Conservation (phyloP, 83 land plant genomes). For the Thuja plicata region DNA sequence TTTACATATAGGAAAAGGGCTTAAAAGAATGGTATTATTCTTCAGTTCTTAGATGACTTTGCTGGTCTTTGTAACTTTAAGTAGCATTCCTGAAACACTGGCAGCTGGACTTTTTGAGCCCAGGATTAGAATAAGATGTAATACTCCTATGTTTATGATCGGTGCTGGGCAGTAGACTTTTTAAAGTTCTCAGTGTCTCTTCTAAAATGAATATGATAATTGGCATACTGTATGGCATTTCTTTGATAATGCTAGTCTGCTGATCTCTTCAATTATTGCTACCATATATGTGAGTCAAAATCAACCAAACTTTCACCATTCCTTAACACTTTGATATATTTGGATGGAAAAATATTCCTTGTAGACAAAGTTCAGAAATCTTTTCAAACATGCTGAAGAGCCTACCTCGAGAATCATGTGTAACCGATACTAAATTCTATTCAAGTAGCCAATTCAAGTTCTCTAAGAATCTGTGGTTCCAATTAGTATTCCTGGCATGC, state of each 20-base stretch:
- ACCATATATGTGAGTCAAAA: not conserved
- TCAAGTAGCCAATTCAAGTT: not conserved
- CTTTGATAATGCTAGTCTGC: not conserved
- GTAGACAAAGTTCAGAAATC: not conserved
- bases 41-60: not conserved
- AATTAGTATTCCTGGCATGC: not conserved
- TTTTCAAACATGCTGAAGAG: not conserved
- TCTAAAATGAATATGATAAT: not conserved
- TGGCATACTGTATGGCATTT: not conserved
- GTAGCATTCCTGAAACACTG: not conserved
- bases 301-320: not conserved
- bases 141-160: too few species aligned
- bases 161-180: too few species aligned
- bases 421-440: not conserved
- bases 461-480: not conserved
- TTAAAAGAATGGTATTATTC: not conserved
- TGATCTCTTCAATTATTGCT: not conserved
- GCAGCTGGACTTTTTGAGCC: too few species aligned
- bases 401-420: not conserved
- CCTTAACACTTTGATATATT: not conserved
- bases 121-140: too few species aligned
- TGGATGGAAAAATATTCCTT: not conserved
- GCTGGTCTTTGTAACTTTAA: not conserved
- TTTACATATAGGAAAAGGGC: not conserved
- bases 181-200: not conserved